Conservation (phyloP, 1,139 yeast species). For the Debaryomycetaceae sp. region DNA sequence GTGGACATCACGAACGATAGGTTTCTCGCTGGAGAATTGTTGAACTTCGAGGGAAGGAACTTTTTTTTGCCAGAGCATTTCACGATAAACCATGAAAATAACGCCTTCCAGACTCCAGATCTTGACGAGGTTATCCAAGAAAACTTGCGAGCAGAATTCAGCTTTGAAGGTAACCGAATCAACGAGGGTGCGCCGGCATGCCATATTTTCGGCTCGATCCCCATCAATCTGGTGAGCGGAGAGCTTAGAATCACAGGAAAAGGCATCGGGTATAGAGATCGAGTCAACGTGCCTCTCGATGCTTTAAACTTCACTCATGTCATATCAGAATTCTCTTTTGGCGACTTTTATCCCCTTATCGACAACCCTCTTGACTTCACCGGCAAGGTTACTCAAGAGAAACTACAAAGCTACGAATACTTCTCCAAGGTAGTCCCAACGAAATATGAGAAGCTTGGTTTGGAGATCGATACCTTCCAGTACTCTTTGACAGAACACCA, state of each 20-base stretch:
- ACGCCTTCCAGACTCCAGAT: slow-evolving; percentile 57
- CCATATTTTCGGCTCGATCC: slow-evolving; percentile 81
- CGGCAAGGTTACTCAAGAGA: slow-evolving; percentile 50
- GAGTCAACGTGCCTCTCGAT: slow-evolving; percentile 44
- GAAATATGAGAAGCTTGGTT: slow-evolving; percentile 65
- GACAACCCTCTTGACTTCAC: slow-evolving; percentile 83
- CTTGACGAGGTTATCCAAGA: slow-evolving; percentile 64
- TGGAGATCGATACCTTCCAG: slow-evolving; percentile 76
- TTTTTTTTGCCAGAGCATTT: slow-evolving; percentile 53
- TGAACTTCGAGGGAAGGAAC: slow-evolving; percentile 61
- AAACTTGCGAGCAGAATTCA: slow-evolving; percentile 62
- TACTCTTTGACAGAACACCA: slow-evolving; percentile 71
- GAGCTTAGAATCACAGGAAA: slow-evolving; percentile 80
- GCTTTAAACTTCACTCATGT: slow-evolving; percentile 77
- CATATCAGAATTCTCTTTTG: slow-evolving; percentile 85
- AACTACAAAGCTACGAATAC: slow-evolving; percentile 54
- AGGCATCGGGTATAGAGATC: slow-evolving; percentile 58
- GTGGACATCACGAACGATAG: slow-evolving; percentile 76
- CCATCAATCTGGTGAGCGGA: slow-evolving; percentile 84
- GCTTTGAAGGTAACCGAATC: slow-evolving; percentile 34
- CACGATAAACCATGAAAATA: slow-evolving; percentile 40
- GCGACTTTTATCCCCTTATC: slow-evolving; percentile 82
- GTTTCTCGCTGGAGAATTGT: slow-evolving; percentile 69
- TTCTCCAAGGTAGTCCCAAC: slow-evolving; percentile 84
- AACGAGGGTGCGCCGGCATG: slow-evolving; percentile 73